Percentiles rank a stretch among this genome's conserved stretches.
phyloP scores from a whole-genome alignment of 345 rosid species.

The Acer negundo region DNA sequence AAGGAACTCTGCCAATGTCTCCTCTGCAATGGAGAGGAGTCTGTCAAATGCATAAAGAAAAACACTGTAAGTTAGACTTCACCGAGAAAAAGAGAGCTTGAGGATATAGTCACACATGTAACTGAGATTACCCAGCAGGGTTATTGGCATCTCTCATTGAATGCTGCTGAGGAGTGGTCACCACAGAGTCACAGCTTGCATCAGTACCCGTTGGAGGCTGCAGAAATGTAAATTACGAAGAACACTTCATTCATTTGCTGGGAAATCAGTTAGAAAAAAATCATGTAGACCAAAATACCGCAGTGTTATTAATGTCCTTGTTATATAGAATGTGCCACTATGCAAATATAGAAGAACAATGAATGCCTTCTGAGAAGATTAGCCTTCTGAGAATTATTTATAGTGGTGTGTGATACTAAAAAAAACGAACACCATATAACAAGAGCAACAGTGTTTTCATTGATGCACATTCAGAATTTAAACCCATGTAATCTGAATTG shows the following conservation, averaged over 20 bases:
- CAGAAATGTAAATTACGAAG: conserved; percentile 15
- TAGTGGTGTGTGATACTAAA: background rate
- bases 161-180: conserved; percentile 94
- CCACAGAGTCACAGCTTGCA: conserved; percentile 95
- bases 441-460: background rate
- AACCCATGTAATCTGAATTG: background rate
- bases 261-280: background rate
- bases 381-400: background rate
- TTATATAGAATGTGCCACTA: background rate
- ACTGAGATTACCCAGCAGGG: conserved; percentile 84
- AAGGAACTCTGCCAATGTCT: conserved; percentile 99
- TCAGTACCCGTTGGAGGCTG: conserved; percentile 79
- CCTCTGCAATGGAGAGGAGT: conserved; percentile 99
- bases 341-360: background rate
- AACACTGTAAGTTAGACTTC: background rate
- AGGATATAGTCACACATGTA: background rate
- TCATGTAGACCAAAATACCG: background rate
- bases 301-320: background rate
- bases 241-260: conserved; percentile 1
- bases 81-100: background rate
- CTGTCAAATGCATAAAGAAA: conserved; percentile 42
- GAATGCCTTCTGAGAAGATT: background rate
- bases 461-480: background rate
- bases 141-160: conserved; percentile 92
- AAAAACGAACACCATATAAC: background rate